Base-by-base conservation (phyloP, 495 filamentous ascomycete genomes). In the Pseudevernia furfuracea region DNA sequence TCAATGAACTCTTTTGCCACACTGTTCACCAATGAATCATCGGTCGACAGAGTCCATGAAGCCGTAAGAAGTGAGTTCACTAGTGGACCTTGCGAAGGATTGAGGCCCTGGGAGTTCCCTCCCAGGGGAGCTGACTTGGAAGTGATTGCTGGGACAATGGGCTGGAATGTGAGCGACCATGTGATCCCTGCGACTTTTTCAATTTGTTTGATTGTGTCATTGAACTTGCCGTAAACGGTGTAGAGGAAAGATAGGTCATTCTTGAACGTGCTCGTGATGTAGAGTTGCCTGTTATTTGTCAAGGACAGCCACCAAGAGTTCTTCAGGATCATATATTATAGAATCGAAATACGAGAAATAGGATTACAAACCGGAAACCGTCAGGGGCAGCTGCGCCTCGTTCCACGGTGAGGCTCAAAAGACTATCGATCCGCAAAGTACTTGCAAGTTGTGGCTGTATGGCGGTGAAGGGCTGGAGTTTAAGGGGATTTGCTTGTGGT, bases 321-420 rank as follows among this genome's bases (percentile, higher is more conserved):
- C n/a, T n/a, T n/a, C n/a, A n/a, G n/a, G n/a, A n/a, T n/a, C n/a
- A n/a, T 11, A 34, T 3, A 1, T 19, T n/a, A n/a, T 1, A 4
- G 3, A 17, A 21, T 4, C 3, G 3, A 46, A 17, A 46, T 1
- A 46, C 17, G 43, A 46, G 21, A 17, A 46, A 46, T 5, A 17
- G 9, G 25, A 6, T 4, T 3, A 56, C 34, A 4, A 1, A 56
- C 28, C 25, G 23, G 1, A 5, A 21, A 36, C 25, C 25, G 4
- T 3, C 4, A 14, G 72, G 67, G 43, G 68, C 71, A 37, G 49
- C 59, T 34, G 49, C 66, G 38, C 68, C 67, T 52, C 73, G 68
- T 55, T 74, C 67, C 1, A 59, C 23, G 0, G 73, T 76, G 15
- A 78, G 52, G 14, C 71, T 71, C 0, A 66, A 39, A 5, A 76